Percentiles rank a stretch among this genome's conserved stretches.
Conservation (phyloP, 208 protist genomes). For the Leishmania mexicana region DNA sequence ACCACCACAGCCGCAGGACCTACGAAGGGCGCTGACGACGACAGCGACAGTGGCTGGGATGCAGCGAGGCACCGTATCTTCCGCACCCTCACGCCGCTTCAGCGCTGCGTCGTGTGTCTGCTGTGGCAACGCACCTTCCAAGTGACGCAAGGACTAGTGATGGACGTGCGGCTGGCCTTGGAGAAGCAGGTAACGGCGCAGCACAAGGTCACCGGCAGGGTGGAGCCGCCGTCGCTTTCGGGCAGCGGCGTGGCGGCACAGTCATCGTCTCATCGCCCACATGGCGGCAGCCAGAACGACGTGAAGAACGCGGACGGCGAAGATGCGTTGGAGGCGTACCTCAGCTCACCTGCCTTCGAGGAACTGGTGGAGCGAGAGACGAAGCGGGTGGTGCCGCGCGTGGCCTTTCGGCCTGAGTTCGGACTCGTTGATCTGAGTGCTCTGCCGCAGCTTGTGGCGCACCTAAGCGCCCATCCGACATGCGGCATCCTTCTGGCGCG, state of each 20-base stretch:
- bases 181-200: conserved; percentile 23
- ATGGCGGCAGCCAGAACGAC: neutral
- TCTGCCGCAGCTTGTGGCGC: conserved; percentile 55
- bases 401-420: conserved; percentile 44
- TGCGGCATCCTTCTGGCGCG: conserved; percentile 34
- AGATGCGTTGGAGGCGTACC: conserved; percentile 43
- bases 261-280: neutral
- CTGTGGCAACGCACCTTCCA: conserved; percentile 63
- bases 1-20: neutral
- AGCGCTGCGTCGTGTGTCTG: conserved; percentile 66
- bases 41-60: conserved; percentile 18
- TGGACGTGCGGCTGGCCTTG: conserved; percentile 48
- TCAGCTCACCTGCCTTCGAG: conserved; percentile 44
- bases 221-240: conserved; percentile 3
- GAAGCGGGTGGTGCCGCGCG: conserved; percentile 36
- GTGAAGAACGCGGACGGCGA: conserved; percentile 16
- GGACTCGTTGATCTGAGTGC: conserved; percentile 71
- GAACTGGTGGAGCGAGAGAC: conserved; percentile 40
- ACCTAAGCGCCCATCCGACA: conserved; percentile 40
- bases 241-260: neutral
- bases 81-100: conserved; percentile 49
- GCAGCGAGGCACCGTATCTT: conserved; percentile 59
- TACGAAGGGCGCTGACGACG: neutral
- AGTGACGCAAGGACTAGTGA: conserved; percentile 47
- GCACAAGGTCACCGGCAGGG: conserved; percentile 16